phyloP scores from a whole-genome alignment of 1,284 basidiomycete species.

The Ceratobasidium sp. region DNA sequence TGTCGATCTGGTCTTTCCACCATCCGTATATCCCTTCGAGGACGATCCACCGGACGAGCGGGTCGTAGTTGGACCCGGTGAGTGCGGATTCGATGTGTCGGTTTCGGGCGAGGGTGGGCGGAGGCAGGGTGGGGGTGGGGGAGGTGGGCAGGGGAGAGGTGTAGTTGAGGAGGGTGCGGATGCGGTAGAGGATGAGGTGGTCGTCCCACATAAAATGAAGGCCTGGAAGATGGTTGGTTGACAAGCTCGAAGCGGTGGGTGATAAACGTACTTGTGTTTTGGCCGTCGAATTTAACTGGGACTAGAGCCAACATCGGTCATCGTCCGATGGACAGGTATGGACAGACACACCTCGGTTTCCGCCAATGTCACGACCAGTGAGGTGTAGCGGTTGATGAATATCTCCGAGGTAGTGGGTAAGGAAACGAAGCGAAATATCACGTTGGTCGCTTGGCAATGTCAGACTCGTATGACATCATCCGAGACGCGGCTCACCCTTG shows the following conservation, averaged over 20 bases:
- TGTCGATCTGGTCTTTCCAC: slow-evolving; percentile 68
- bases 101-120: slow-evolving; percentile 18
- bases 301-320: slow-evolving; percentile 31
- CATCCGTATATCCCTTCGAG: slow-evolving; percentile 79
- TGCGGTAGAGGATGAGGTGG: slow-evolving; percentile 80
- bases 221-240: slow-evolving; percentile 59
- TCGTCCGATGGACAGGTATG: neutral
- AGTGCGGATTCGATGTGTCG: slow-evolving; percentile 73
- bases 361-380: slow-evolving; percentile 84
- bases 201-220: slow-evolving; percentile 90
- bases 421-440: slow-evolving; percentile 80
- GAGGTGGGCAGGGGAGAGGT: slow-evolving; percentile 67
- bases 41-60: slow-evolving; percentile 86
- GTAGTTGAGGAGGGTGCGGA: slow-evolving; percentile 84
- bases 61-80: slow-evolving; percentile 85
- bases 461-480: neutral
- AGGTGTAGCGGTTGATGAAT: slow-evolving; percentile 92
- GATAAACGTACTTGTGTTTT: slow-evolving; percentile 49
- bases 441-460: slow-evolving; percentile 49
- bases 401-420: slow-evolving; percentile 91
- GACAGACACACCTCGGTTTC: slow-evolving; percentile 67
- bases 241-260: too few relatives aligned
- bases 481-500: slow-evolving; percentile 45
- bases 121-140: slow-evolving; percentile 40
- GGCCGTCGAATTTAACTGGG: slow-evolving; percentile 54